Evolutionary conservation across 768 basidiomycete species (phyloP), one percentile per base, ranked within the genome.

Genomic region (Ramaria sp.): DNA sequence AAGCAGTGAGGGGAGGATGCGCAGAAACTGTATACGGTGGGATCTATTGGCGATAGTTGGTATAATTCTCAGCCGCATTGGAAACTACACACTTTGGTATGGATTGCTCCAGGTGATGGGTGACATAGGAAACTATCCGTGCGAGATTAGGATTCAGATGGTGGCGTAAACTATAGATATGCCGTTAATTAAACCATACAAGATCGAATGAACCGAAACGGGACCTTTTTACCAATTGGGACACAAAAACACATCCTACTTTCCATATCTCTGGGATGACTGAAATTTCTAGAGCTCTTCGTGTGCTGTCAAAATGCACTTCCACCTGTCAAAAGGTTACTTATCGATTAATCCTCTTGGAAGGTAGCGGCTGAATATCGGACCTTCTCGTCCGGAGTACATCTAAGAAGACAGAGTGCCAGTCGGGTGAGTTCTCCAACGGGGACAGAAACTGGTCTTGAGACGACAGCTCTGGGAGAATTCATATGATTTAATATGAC

Each of bases 391-490:
- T 83, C 77, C 17, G 53, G 62, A 10, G 75, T 73, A 42, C 69
- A 80, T 67, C 65, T 69, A 66, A 64, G 63, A 17, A 91, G 70
- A 9, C 77, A 73, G 24, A 71, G 64, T 24, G 75, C 72, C 33
- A 90, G 76, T 45, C 76, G 74, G 12, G 77, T 72, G 17, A 90
- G 62, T 39, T 72, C 65, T 4, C 87, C 89, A n/a, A 88, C 63
- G 0, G 90, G 88, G 9, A 91, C 64, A 60, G 77, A 74, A 0
- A 91, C 81, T 17, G 86, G 81, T 9, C 89, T 79, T 45, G 76
- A 41, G 17, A 55, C 62, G 24, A 59, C 39, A 19, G 51, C 38
- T 19, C 65, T 64, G 45, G 37, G 15, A 37, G 20, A 24, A 30
- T 22, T 34, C 27, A 30, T 13, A 41, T 24, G 17, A 41, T 20